Evolutionary conservation across 345 rosid species (phyloP), one percentile per base, ranked within the genome.

Genomic region (Euclidium syriacum): DNA sequence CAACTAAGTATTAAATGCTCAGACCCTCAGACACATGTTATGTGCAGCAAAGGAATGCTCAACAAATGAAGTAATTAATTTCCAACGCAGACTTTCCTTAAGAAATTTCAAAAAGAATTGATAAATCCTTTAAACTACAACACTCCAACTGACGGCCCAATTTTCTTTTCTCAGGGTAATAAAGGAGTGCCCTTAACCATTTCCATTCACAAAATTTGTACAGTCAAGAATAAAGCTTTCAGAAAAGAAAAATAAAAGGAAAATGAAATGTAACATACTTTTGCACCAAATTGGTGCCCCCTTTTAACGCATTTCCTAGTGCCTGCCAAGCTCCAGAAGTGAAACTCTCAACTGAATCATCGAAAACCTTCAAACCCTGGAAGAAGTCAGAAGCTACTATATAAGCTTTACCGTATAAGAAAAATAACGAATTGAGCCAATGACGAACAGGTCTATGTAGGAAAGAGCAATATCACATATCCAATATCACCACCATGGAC

Each of bases 321-420:
- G 90, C 96, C 54, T 83, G 84, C 99, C 99, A 94, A 22, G 99
- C 99, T 63, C 97, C 99, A 15, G 96, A 81, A 58, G 96, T 85
- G 39, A 94, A 83, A 74, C 80, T 87, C 86, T 90, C 99, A 66
- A 94, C 87, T 22, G 95, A 87, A 73, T 73, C 73, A 80, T 94
- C 99, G n/a, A 94, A 75, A 73, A 77, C 92, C 75, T 85, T 94
- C 76, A 94, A 74, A 38, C 95, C 82, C 99, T 94, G 77, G 51
- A 62, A 68, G 27, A 34, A 3, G 11, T 10, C 56, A 50, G 49
- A 65, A 25, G 10, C 57, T 34, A 64, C 25, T 29, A 23, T 5
- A 26, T 26, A 36, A 53, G 35, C 35, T 34, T 30, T 9, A 51
- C 18, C n/a, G 3, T 19, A 44, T 19, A 29, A 32, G 8, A 39